Percentiles rank a stretch among this genome's conserved stretches.
These are phyloP conservation scores for Starmerella apis DNA, from an alignment of 805 yeast genomes.

Conservation along the genomic window DNA sequence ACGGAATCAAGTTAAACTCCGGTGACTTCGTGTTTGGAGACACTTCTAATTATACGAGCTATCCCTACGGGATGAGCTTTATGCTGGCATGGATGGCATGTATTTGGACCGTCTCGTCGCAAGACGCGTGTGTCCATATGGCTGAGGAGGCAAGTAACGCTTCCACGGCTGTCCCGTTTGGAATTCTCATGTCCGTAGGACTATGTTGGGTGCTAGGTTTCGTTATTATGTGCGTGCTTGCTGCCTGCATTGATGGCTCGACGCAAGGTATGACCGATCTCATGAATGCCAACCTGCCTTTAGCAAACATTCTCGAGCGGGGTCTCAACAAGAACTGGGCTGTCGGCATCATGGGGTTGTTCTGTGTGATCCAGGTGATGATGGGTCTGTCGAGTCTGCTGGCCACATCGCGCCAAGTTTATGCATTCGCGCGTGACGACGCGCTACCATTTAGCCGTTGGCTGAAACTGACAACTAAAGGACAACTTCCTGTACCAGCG, in stretches of 20 bases:
- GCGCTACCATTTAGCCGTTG: slow-evolving; percentile 54
- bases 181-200: slow-evolving; percentile 50
- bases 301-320: slow-evolving; percentile 55
- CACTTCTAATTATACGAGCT: slow-evolving; percentile 41
- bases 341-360: slow-evolving; percentile 48
- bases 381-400: slow-evolving; percentile 56
- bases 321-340: slow-evolving; percentile 58
- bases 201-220: slow-evolving; percentile 52
- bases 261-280: slow-evolving; percentile 38
- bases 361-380: slow-evolving; percentile 50
- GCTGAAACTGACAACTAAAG: slow-evolving; percentile 47
- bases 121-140: slow-evolving; percentile 64
- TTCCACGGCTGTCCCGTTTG: slow-evolving; percentile 51
- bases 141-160: slow-evolving; percentile 62
- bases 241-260: slow-evolving; percentile 38
- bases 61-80: slow-evolving; percentile 53
- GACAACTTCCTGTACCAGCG: slow-evolving; percentile 58
- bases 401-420: slow-evolving; percentile 59
- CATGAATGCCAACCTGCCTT: slow-evolving; percentile 46
- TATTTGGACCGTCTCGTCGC: slow-evolving; percentile 66
- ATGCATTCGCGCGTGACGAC: slow-evolving; percentile 70
- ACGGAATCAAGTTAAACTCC: slow-evolving; percentile 35
- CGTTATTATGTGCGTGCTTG: slow-evolving; percentile 42
- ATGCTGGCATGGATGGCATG: slow-evolving; percentile 51
- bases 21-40: slow-evolving; percentile 48